phyloP scores from a whole-genome alignment of 2,329 filamentous ascomycete genomes.

The Cladosporium sp. region DNA sequence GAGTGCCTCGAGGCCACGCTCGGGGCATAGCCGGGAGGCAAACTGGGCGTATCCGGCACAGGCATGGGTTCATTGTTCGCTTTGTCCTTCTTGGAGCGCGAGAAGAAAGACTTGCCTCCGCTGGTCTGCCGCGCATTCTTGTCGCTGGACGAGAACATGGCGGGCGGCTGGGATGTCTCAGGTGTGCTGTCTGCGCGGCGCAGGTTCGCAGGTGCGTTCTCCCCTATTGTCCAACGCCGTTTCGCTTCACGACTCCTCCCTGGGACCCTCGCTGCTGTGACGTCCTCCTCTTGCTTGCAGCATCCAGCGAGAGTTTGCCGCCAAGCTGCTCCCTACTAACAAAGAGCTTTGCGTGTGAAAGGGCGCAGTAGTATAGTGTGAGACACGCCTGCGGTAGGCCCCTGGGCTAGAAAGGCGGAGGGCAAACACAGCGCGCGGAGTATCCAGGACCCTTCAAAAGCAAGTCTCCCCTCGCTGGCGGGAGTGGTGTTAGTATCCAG shows the following conservation, averaged over 20 bases:
- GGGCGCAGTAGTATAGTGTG: slow-evolving; percentile 3
- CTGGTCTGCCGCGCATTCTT: slow-evolving; percentile 73
- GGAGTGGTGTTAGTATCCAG: not conserved
- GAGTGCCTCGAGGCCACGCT: slow-evolving; percentile 65
- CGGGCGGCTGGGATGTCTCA: slow-evolving; percentile 11
- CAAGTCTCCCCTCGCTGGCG: not conserved
- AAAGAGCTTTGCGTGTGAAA: not conserved
- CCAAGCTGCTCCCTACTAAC: slow-evolving; percentile 9
- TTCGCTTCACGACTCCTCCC: not conserved
- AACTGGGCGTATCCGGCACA: slow-evolving; percentile 55
- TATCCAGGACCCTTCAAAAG: not conserved
- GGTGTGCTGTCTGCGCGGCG: slow-evolving; percentile 5
- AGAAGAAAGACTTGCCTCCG: slow-evolving; percentile 80
- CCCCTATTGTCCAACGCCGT: slow-evolving; percentile 6
- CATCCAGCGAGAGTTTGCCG: slow-evolving; percentile 5
- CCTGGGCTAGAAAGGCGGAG: slow-evolving; percentile 2
- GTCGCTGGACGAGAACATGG: slow-evolving; percentile 10
- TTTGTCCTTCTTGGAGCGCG: slow-evolving; percentile 71
- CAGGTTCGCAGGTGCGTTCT: not conserved
- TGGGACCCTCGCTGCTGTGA: slow-evolving; percentile 11
- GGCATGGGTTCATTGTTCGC: slow-evolving; percentile 60
- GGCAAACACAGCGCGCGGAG: not conserved
- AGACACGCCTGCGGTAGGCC: slow-evolving; percentile 9
- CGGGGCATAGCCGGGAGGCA: slow-evolving; percentile 38
- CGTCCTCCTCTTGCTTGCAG: slow-evolving; percentile 10